These are phyloP conservation scores for Smittium culicis DNA, from an alignment of 371 early-diverging fungal genomes.

Conservation along the genomic window DNA sequence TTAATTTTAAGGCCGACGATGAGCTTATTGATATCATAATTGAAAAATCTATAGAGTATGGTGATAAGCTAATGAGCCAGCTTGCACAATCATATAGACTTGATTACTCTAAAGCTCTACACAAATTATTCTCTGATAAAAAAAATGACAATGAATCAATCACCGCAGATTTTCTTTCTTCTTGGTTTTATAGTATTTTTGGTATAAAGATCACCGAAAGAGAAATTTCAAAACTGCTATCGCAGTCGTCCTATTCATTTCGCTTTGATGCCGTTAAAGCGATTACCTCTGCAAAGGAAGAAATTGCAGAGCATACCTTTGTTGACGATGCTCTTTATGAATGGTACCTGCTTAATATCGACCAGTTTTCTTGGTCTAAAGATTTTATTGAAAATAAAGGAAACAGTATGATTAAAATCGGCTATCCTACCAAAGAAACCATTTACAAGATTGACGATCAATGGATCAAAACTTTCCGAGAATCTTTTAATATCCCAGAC, in stretches of 20 bases:
- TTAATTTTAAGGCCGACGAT: not conserved
- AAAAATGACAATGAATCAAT: not conserved
- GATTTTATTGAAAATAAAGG: not conserved
- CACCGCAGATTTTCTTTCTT: not conserved
- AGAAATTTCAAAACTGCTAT: slow-evolving; percentile 6
- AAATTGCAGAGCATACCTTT: slow-evolving; percentile 11
- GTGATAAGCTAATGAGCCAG: slow-evolving; percentile 1
- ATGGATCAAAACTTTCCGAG: not conserved
- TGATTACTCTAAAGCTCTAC: not conserved
- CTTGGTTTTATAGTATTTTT: slow-evolving; percentile 1
- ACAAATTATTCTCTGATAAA: not conserved
- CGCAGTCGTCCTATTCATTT: slow-evolving; percentile 7
- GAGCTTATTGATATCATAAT: slow-evolving; percentile 1
- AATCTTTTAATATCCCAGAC: not conserved
- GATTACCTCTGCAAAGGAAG: not conserved
- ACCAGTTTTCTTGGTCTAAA: slow-evolving; percentile 1
- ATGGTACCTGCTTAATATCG: slow-evolving; percentile 8
- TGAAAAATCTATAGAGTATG: not conserved
- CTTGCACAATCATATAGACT: not conserved
- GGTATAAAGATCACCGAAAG: not conserved
- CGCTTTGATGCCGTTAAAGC: not conserved
- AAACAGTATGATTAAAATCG: not conserved
- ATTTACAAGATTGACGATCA: slow-evolving; percentile 4
- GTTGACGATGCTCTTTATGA: slow-evolving; percentile 11
- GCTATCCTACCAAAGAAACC: slow-evolving; percentile 6